Conservation (phyloP, 1,284 basidiomycete genomes). For the Ustilago curta region DNA sequence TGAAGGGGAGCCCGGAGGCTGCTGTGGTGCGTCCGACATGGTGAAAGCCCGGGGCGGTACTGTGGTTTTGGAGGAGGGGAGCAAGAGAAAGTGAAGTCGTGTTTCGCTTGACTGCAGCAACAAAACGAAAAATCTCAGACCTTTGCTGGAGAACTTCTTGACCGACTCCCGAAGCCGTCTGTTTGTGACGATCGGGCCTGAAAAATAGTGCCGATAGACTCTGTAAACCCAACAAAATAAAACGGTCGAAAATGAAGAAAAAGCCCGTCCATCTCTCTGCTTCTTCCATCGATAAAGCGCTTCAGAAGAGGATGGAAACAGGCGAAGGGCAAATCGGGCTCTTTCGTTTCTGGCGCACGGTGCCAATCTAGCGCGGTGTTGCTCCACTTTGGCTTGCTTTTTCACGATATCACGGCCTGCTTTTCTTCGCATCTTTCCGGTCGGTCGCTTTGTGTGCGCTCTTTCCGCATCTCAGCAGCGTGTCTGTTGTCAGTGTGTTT, state of each 20-base stretch:
- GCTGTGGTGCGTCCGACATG: conserved; percentile 34
- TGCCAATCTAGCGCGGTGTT: not conserved
- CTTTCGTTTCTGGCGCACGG: conserved; percentile 14
- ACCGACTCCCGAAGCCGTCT: conserved; percentile 23
- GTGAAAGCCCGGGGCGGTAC: not conserved
- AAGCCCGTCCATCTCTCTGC: not conserved
- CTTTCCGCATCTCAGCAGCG: not conserved
- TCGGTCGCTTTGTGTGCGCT: not conserved
- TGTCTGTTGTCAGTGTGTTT: not conserved
- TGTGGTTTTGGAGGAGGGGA: not conserved
- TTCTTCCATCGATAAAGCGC: conserved; percentile 29
- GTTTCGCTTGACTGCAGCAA: not conserved
- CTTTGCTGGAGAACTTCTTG: conserved; percentile 11
- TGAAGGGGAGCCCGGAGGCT: conserved; percentile 28
- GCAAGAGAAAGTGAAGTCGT: not conserved
- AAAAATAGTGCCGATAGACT: not conserved
- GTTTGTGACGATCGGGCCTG: not conserved
- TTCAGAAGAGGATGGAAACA: conserved; percentile 14
- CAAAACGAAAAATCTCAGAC: conserved; percentile 19
- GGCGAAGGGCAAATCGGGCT: not conserved
- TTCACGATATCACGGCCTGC: conserved; percentile 17
- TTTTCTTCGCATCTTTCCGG: conserved; percentile 36
- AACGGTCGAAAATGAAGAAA: not conserved
- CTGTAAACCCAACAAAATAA: not conserved
- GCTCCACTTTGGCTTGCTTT: conserved; percentile 38